These are phyloP conservation scores for Paxillus rubicundulus DNA, from an alignment of 768 basidiomycete species.

Conservation along the genomic window DNA sequence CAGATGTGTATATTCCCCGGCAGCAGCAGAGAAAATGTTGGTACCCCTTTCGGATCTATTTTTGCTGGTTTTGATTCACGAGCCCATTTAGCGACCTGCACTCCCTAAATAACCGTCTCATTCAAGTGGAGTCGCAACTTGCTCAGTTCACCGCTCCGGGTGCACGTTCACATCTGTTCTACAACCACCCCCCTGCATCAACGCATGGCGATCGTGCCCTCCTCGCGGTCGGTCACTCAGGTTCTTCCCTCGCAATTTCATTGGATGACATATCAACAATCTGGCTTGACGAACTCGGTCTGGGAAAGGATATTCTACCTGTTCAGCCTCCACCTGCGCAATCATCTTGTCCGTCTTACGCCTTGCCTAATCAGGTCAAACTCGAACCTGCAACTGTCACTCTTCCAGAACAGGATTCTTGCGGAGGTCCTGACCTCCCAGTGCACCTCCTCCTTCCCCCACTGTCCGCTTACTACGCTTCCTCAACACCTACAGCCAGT, in stretches of 20 bases:
- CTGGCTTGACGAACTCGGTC: slow-evolving; percentile 58
- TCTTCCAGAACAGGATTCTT: slow-evolving; percentile 22
- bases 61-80: not conserved
- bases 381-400: slow-evolving; percentile 32
- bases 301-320: slow-evolving; percentile 26
- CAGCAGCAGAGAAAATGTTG: slow-evolving; percentile 83
- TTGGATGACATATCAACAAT: slow-evolving; percentile 57
- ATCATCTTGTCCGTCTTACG: slow-evolving; percentile 14
- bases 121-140: slow-evolving; percentile 63
- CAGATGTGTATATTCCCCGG: slow-evolving; percentile 75
- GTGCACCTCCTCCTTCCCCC: slow-evolving; percentile 21
- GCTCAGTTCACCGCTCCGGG: slow-evolving; percentile 43
- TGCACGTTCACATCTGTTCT: slow-evolving; percentile 20
- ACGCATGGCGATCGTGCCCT: slow-evolving; percentile 27
- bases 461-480: slow-evolving; percentile 17
- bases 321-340: slow-evolving; percentile 14
- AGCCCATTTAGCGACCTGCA: slow-evolving; percentile 60
- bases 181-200: slow-evolving; percentile 14
- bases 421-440: slow-evolving; percentile 18
- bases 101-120: slow-evolving; percentile 77
- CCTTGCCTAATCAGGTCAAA: slow-evolving; percentile 28
- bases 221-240: slow-evolving; percentile 37
- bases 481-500: slow-evolving; percentile 20
- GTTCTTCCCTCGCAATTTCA: slow-evolving; percentile 51
- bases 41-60: slow-evolving; percentile 24